These are phyloP conservation scores for Bipolaris bicolor DNA, from an alignment of 2,329 filamentous ascomycete species.

Conservation along the genomic window DNA sequence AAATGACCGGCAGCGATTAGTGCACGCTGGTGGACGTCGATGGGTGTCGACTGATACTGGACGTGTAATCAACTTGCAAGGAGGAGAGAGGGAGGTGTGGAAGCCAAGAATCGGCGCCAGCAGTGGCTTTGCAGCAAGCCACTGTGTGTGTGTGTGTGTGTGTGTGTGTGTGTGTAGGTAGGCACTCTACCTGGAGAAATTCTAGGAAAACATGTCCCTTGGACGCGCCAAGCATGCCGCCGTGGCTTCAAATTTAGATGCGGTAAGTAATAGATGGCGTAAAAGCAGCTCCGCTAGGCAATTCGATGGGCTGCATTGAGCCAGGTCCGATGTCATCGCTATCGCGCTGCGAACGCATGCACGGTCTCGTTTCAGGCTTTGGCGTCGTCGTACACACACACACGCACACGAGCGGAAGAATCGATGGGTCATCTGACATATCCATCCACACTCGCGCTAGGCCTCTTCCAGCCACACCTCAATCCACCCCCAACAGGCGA, in stretches of 20 bases:
- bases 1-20: not conserved
- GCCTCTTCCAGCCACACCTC: constrained; percentile 24
- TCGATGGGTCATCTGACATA: constrained; percentile 33
- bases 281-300: not conserved
- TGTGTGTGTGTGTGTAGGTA: no score
- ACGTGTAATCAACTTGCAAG: no score
- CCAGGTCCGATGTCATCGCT: not conserved
- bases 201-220: not conserved
- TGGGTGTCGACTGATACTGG: not conserved
- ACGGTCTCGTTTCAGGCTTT: constrained; percentile 5
- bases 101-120: not conserved
- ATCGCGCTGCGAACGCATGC: constrained; percentile 7
- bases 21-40: not conserved
- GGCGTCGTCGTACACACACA: constrained; percentile 2
- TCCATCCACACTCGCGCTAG: constrained; percentile 17
- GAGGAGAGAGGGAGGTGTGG: not conserved
- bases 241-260: not conserved
- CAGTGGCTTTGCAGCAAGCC: not conserved
- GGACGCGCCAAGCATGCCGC: not conserved
- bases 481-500: constrained; percentile 24
- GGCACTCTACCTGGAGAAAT: not conserved
- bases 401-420: constrained; percentile 11
- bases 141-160: no score
- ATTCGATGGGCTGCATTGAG: not conserved
- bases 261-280: not conserved